A percentile compares a stretch with the other conserved stretches of the same genome.
These are phyloP conservation scores for Zea luxurians DNA, from an alignment of 176 grass and related monocot genomes.

Conservation along the genomic window DNA sequence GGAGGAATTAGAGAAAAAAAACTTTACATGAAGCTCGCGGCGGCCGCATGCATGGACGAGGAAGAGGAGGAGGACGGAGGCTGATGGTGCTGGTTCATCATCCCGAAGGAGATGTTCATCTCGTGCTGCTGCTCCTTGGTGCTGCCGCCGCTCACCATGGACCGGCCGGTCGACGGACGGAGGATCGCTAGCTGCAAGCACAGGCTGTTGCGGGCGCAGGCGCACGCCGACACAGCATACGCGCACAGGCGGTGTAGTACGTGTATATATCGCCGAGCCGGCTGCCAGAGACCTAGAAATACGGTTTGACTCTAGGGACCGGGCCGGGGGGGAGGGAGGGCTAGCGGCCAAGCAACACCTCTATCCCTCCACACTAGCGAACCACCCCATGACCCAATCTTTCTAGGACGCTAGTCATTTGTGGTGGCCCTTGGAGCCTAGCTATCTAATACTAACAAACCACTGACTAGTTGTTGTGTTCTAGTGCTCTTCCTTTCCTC, in stretches of 20 bases:
- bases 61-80: constrained; percentile 48
- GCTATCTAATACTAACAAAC: constrained; percentile 44
- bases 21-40: constrained; percentile 61
- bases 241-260: constrained; percentile 6
- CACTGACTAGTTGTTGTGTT: constrained; percentile 35
- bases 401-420: constrained; percentile 45
- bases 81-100: constrained; percentile 28
- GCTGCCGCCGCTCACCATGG: constrained; percentile 41
- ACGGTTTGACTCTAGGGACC: constrained; percentile 51
- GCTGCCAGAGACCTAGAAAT: constrained; percentile 42
- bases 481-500: constrained; percentile 17
- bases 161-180: no score
- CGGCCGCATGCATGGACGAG: constrained; percentile 67
- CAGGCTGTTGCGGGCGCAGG: neutral
- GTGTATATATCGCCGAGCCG: constrained; percentile 4
- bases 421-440: constrained; percentile 52
- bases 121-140: constrained; percentile 46
- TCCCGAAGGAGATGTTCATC: constrained; percentile 73
- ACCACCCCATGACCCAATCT: constrained; percentile 46
- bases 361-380: constrained; percentile 47
- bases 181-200: neutral
- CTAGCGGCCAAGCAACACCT: constrained; percentile 32
- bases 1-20: neutral
- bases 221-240: constrained; percentile 18
- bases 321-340: neutral